A percentile compares a stretch with the other conserved stretches of the same genome.
Evolutionary conservation across 176 grass and related monocot species (phyloP).

Genomic region (Cymbopogon citratus): DNA sequence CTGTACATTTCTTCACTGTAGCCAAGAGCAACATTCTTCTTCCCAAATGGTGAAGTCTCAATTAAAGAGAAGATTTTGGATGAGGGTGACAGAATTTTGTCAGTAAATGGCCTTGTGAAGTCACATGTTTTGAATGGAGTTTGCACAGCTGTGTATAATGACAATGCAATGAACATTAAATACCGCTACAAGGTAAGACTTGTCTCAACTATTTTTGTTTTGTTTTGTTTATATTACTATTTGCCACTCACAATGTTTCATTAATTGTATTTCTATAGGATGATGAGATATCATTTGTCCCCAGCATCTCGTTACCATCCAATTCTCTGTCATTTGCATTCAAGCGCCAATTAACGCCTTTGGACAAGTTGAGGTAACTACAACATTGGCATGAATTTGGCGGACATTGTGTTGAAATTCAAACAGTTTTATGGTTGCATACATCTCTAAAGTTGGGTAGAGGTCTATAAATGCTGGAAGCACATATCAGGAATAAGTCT

Average conservation of each 20-base stretch:
- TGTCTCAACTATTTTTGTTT: conserved; percentile 15
- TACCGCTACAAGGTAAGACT: conserved; percentile 90
- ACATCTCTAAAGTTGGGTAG: neutral
- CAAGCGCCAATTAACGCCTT: conserved; percentile 75
- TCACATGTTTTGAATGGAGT: conserved; percentile 69
- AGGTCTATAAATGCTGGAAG: neutral
- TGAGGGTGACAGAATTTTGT: conserved; percentile 50
- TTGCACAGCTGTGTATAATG: conserved; percentile 60
- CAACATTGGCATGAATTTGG: neutral
- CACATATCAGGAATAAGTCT: neutral
- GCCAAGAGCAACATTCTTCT: conserved; percentile 70
- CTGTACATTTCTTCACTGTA: conserved; percentile 36
- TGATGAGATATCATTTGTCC: conserved; percentile 81
- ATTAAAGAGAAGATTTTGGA: conserved; percentile 62
- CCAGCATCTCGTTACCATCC: conserved; percentile 65
- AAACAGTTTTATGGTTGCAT: conserved; percentile 3
- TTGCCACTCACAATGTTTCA: conserved; percentile 2
- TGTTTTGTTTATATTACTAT: conserved; percentile 3
- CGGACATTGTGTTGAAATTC: neutral
- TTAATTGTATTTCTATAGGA: conserved; percentile 50
- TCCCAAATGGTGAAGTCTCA: conserved; percentile 82
- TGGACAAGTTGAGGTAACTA: conserved; percentile 78
- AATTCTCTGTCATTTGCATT: conserved; percentile 72
- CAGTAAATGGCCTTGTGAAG: conserved; percentile 60
- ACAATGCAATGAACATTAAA: conserved; percentile 68